Evolutionary conservation across 768 basidiomycete genomes (phyloP), one percentile per base, ranked within the genome.

Genomic region (Mrakia gelida): DNA sequence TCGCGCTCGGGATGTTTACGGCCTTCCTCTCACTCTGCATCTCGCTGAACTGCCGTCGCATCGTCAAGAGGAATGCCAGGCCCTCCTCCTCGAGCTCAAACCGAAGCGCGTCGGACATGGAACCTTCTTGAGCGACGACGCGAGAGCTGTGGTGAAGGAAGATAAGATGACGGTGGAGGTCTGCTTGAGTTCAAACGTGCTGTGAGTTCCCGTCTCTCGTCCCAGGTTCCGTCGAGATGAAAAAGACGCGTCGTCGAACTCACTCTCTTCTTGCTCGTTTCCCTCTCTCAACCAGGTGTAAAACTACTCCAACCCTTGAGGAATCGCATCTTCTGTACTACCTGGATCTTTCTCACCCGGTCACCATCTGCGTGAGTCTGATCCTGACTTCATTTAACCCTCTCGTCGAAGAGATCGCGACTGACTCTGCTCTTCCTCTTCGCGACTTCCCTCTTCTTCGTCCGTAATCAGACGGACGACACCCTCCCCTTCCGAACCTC

Each of bases 91-190:
- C 0, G 88, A 88, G 1, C 90, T 87, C 83, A 83, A 84, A 30
- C 92, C 92, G 0, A 86, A 90, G 73, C 86, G 93, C 62, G 85
- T 94, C 0, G 91, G 93, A 0, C 93, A 94, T 79, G 93, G 92
- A 3, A 94, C 93, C 0, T 93, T 91, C 84, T 87, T 95, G 32
- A 85, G 89, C 77, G 88, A 88, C 2, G 88, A 89, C 67, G 88
- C 89, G 0, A 88, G 88, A 79, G 83, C 85, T 1, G 82, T 90
- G 59, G 91, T 92, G 11, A 84, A 88, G 74, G 81, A 86, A 34
- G 87, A 88, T 54, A 88, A 88, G 62, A 87, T 86, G 30, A 89
- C 89, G 82, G 88, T 94, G 59, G 93, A 94, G 84, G 90, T 94
- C 62, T 94, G 93, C 82, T 86, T 94, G 41, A 90, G 88, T 26